A percentile compares a stretch with the other conserved stretches of the same genome.
Evolutionary conservation across 805 yeast genomes (phyloP).

Genomic region (Cyberlindnera euphorbiae): DNA sequence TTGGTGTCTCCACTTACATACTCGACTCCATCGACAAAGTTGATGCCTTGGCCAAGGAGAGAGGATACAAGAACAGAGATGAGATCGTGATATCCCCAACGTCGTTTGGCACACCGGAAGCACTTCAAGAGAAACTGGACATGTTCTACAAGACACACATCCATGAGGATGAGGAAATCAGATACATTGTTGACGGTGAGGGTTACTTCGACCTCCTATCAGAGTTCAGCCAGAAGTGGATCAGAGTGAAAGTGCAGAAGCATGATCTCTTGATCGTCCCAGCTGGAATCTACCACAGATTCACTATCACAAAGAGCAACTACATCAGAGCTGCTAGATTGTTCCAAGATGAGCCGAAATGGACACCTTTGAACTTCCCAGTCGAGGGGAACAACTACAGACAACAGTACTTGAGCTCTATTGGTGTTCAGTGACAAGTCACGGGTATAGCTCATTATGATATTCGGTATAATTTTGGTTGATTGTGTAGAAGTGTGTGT

Average conservation of each 20-base stretch:
- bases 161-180: slow-evolving; percentile 95
- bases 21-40: slow-evolving; percentile 49
- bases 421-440: slow-evolving; percentile 14
- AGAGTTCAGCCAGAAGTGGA: slow-evolving; percentile 54
- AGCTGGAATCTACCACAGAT: slow-evolving; percentile 91
- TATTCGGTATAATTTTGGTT: too few species aligned
- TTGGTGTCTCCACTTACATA: slow-evolving; percentile 68
- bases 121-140: slow-evolving; percentile 59
- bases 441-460: too few species aligned
- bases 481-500: too few species aligned
- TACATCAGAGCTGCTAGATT: slow-evolving; percentile 74
- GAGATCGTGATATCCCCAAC: slow-evolving; percentile 53
- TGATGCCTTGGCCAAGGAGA: slow-evolving; percentile 58
- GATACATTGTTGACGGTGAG: slow-evolving; percentile 83
- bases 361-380: slow-evolving; percentile 83
- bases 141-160: slow-evolving; percentile 79
- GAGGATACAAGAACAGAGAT: slow-evolving; percentile 81
- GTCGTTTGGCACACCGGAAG: slow-evolving; percentile 60
- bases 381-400: slow-evolving; percentile 45
- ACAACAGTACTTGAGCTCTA: slow-evolving; percentile 37
- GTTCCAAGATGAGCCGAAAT: slow-evolving; percentile 92
- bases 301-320: slow-evolving; percentile 63
- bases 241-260: slow-evolving; percentile 58
- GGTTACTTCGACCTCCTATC: slow-evolving; percentile 90
- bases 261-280: slow-evolving; percentile 74